Conservation (phyloP, 2,329 filamentous ascomycete species). For the Colletotrichum sp. region DNA sequence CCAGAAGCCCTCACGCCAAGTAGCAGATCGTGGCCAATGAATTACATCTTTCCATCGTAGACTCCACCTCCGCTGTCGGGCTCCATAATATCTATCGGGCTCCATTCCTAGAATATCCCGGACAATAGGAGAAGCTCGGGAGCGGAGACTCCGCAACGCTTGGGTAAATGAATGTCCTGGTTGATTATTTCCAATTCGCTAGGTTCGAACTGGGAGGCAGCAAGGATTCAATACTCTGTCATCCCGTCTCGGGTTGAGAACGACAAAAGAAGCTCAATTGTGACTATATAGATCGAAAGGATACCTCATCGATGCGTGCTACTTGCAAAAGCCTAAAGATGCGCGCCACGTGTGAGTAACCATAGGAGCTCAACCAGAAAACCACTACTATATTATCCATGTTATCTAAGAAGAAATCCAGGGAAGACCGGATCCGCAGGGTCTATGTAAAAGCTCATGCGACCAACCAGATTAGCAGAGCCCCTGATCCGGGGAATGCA, state of each 20-base stretch:
- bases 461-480: background rate
- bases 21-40: background rate
- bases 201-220: background rate
- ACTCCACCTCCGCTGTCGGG: background rate
- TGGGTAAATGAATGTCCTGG: background rate
- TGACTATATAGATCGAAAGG: background rate
- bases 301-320: background rate
- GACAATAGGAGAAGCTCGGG: background rate
- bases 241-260: background rate
- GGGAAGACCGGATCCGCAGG: slow-evolving; percentile 2
- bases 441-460: slow-evolving; percentile 11
- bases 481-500: slow-evolving; percentile 4
- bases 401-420: slow-evolving; percentile 7
- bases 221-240: background rate
- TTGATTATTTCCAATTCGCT: background rate
- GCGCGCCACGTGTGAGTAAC: background rate
- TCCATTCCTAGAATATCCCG: background rate
- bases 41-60: background rate
- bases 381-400: background rate
- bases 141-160: background rate
- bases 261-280: background rate
- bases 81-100: background rate
- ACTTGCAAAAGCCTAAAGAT: background rate
- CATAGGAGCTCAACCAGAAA: background rate
- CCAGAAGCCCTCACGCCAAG: background rate